Percentiles rank a stretch among this genome's conserved stretches.
These are phyloP conservation scores for Yamadazyma atlantica DNA, from an alignment of 1,139 yeast genomes.

Conservation along the genomic window DNA sequence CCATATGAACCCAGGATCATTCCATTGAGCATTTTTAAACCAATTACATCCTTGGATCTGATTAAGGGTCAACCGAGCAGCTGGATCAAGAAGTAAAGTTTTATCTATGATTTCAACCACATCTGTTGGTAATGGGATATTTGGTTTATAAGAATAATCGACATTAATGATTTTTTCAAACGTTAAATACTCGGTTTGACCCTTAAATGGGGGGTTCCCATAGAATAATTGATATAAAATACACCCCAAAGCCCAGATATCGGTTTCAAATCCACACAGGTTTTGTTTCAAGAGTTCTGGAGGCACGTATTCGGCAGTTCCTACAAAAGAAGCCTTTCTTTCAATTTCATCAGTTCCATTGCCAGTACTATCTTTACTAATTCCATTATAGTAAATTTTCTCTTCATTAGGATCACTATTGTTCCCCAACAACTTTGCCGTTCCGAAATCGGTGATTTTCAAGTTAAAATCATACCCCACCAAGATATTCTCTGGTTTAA, in stretches of 20 bases:
- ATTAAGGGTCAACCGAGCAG: constrained; percentile 31
- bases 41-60: constrained; percentile 38
- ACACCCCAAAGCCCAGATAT: constrained; percentile 97
- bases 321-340: constrained; percentile 73
- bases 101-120: constrained; percentile 70
- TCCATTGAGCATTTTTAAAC: constrained; percentile 45
- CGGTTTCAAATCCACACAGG: constrained; percentile 82
- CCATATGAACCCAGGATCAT: constrained; percentile 44
- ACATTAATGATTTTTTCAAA: constrained; percentile 88
- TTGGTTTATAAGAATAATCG: constrained; percentile 80
- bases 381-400: constrained; percentile 36
- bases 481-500: constrained; percentile 90
- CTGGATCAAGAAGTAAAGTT: constrained; percentile 53
- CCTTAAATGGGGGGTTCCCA: constrained; percentile 95
- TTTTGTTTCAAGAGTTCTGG: constrained; percentile 89
- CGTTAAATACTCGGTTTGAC: constrained; percentile 89
- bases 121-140: constrained; percentile 59
- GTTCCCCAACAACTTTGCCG: constrained; percentile 75
- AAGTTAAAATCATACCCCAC: constrained; percentile 78
- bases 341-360: constrained; percentile 17
- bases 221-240: constrained; percentile 89
- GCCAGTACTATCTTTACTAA: constrained; percentile 12
- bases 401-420: constrained; percentile 40
- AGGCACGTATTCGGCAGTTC: constrained; percentile 71
- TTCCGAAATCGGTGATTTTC: constrained; percentile 97